Percentiles rank a stretch among this genome's conserved stretches.
Conservation (phyloP, 2,329 filamentous ascomycete species). For the Penicillium sp. region DNA sequence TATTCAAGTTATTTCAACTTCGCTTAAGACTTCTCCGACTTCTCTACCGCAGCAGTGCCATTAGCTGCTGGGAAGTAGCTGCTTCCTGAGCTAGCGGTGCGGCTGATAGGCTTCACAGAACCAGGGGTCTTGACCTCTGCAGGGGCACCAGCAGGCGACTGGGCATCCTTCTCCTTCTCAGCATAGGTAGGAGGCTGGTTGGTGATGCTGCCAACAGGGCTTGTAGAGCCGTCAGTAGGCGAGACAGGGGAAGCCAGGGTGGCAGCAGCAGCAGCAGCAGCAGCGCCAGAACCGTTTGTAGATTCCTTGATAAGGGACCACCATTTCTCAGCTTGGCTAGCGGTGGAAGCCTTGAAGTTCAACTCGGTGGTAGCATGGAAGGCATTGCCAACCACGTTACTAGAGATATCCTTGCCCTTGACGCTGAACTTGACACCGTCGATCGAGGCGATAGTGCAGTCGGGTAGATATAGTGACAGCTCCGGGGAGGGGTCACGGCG, state of each 20-base stretch:
- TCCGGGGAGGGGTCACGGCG: constrained; percentile 66
- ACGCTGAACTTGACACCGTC: constrained; percentile 85
- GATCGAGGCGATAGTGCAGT: constrained; percentile 73
- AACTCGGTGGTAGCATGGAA: constrained; percentile 78
- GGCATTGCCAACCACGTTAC: constrained; percentile 74
- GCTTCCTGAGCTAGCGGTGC: constrained; percentile 23
- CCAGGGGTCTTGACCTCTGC: neutral
- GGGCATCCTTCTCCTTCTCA: constrained; percentile 12
- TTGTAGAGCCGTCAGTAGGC: constrained; percentile 1
- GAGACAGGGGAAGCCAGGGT: constrained; percentile 1
- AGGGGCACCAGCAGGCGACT: neutral
- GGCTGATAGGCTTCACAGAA: constrained; percentile 14
- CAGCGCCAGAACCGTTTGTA: constrained; percentile 11
- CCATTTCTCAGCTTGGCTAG: constrained; percentile 82
- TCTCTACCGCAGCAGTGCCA: constrained; percentile 19
- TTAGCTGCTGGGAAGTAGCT: constrained; percentile 30
- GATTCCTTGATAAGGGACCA: constrained; percentile 64
- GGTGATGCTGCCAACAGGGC: neutral
- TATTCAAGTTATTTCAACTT: neutral
- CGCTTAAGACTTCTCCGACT: neutral
- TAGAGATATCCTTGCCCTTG: constrained; percentile 89
- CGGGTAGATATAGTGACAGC: constrained; percentile 86
- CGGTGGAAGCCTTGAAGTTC: constrained; percentile 81
- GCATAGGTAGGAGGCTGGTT: constrained; percentile 27
- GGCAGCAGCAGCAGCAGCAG: constrained; percentile 7